phyloP scores from a whole-genome alignment of 1,284 basidiomycete genomes.

The Ceratobasidium sp. region DNA sequence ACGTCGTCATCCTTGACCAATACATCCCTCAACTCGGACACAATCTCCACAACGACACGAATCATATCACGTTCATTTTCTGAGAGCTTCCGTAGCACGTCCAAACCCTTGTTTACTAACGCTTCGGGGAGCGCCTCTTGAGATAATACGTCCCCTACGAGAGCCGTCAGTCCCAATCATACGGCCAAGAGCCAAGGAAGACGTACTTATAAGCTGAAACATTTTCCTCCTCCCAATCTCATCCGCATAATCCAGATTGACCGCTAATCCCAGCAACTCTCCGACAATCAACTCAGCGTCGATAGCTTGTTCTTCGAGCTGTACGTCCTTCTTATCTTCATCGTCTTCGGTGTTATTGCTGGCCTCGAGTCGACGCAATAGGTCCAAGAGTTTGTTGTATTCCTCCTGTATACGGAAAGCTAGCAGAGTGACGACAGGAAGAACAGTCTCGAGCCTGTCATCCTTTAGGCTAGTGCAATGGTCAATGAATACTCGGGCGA shows the following conservation, averaged over 20 bases:
- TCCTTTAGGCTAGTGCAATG: constrained; percentile 73
- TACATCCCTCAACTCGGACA: constrained; percentile 81
- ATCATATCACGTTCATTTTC: constrained; percentile 90
- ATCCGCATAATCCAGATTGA: constrained; percentile 90
- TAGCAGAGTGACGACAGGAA: constrained; percentile 90
- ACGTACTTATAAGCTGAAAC: constrained; percentile 83
- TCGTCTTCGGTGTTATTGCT: constrained; percentile 51
- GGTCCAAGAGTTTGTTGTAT: constrained; percentile 72
- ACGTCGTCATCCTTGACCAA: constrained; percentile 57
- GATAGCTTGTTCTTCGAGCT: constrained; percentile 56
- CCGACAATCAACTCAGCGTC: constrained; percentile 75
- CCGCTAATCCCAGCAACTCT: constrained; percentile 81
- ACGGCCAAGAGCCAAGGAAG: constrained; percentile 5
- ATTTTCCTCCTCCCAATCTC: constrained; percentile 94
- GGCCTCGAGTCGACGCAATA: constrained; percentile 52
- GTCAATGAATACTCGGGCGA: constrained; percentile 85
- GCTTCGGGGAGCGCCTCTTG: constrained; percentile 79
- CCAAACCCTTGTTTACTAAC: constrained; percentile 82
- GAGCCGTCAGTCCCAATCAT: not conserved
- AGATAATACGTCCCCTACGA: constrained; percentile 81
- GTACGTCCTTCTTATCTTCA: constrained; percentile 59
- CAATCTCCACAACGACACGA: constrained; percentile 91
- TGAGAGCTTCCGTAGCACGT: constrained; percentile 85
- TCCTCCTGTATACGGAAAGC: constrained; percentile 85
- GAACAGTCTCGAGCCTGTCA: constrained; percentile 69